Conservation (phyloP, 495 filamentous ascomycete species). For the Chaetomium fimeti region DNA sequence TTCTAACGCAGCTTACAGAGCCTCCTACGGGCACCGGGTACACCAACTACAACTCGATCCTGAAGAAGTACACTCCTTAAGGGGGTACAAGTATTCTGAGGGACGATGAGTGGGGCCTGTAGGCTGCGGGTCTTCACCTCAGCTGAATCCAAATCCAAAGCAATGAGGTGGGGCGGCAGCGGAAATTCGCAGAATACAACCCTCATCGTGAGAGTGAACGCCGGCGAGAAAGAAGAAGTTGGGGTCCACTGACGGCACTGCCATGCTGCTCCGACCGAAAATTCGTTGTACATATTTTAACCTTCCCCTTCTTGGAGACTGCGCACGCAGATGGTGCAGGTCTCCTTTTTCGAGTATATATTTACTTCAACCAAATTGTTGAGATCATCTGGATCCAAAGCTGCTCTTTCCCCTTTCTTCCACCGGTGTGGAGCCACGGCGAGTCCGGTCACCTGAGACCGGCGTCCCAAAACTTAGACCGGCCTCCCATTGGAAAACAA, state of each 20-base stretch:
- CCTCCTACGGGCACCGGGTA: conserved; percentile 43
- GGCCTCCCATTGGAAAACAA: too few relatives aligned
- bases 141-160: too few relatives aligned
- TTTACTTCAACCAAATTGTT: not conserved
- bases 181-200: too few relatives aligned
- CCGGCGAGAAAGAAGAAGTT: too few relatives aligned
- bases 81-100: not conserved
- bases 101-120: not conserved
- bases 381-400: not conserved
- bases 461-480: not conserved
- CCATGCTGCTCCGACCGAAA: not conserved
- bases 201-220: too few relatives aligned
- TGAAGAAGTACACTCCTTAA: conserved; percentile 25
- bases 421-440: not conserved
- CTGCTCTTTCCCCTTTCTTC: not conserved
- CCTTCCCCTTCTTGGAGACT: not conserved
- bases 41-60: conserved; percentile 32
- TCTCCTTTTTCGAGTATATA: conserved; percentile 1
- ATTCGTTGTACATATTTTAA: conserved; percentile 7
- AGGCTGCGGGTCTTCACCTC: not conserved
- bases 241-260: not conserved
- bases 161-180: too few relatives aligned
- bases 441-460: not conserved
- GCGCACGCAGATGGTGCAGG: not conserved
- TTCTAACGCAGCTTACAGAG: conserved; percentile 37